Evolutionary conservation across 2,329 filamentous ascomycete genomes (phyloP), one percentile per base, ranked within the genome.

Genomic region (Pseudogymnoascus sp.): DNA sequence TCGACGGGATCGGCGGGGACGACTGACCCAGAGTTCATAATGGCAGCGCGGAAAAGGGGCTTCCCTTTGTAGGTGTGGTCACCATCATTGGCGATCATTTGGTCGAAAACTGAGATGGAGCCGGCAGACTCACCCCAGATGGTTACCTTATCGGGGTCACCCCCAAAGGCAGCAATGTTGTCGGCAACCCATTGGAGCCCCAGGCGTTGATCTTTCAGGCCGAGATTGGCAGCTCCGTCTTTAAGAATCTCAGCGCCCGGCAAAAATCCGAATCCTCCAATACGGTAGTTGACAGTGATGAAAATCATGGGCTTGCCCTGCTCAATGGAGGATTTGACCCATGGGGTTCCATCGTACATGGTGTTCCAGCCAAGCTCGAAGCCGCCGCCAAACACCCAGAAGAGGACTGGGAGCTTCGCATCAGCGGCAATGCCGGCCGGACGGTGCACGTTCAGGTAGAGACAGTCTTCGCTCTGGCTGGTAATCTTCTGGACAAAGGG

Each of bases 241-340:
- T 77, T 76, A 3, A 85, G 74, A 41, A 90, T 77, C 70, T 90
- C 86, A 58, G 80, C 80, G 5, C 87, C 87, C 0, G 83, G 79
- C 69, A 91, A 68, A 73, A 90, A 91, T 0, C 88, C 89, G 62
- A 90, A 91, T 0, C 83, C 87, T 6, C 81, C 86, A 0, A 89
- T 75, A 1, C 88, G 84, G 72, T 95, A 92, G 73, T 91, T 92
- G 68, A 92, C 83, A 0, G 85, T 81, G 0, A 92, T 88, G 59
- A 85, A 89, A 52, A 95, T 74, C 63, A 92, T 83, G 0, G 86
- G 84, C 72, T 88, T 82, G 30, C 77, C 77, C 59, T 71, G 71
- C 2, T 68, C 61, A 35, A 82, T 68, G 2, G 76, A 80, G 13
- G 75, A 74, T 1, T 68, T 59, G 0, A 85, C 65, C 9, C 83